Base-by-base conservation (phyloP, 1,284 basidiomycete genomes). In the Apiotrichum gamsii region DNA sequence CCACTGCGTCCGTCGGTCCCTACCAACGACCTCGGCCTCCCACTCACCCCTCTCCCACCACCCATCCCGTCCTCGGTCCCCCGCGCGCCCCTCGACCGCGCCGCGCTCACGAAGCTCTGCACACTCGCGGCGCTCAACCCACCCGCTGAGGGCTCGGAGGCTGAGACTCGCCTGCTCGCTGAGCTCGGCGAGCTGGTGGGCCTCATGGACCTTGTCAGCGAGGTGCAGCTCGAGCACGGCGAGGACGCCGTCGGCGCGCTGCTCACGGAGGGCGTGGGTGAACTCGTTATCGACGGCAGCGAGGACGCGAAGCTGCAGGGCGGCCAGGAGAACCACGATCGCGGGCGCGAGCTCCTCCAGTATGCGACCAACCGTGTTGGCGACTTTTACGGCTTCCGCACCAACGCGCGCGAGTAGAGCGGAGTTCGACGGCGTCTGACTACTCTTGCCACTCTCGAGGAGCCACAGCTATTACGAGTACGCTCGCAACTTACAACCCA, bases 131-230 rank as follows among this genome's bases (percentile, higher is more conserved):
- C 52, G 2, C 44, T 57, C 8, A 46, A 51, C 35, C 52, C 55
- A 1, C 55, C 55, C 2, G 20, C 51, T 1, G 34, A 39, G 14
- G 52, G 45, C 8, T 45, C 44, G 5, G 14, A 13, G 11, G 55
- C 39, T 5, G 55, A 54, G 39, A 28, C 43, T 3, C 15, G 21
- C 31, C 42, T 57, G n/a, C 32, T 49, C 5, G 43, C 35, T 5
- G 55, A 49, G 13, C 47, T 57, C 18, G 47, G 49, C 36, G 49
- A 57, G 28, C 55, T 57, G 24, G 40, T 57, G 18, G 49, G 52
- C 5, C 49, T 57, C n/a, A 57, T 57, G 55, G 55, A 57, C n/a
- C 43, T 53, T 25, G 55, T 57, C 10, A 29, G 24, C 36, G 25
- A 28, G 25, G 55, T 57, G 9, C 29, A 51, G 38, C 35, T 56